Base-by-base conservation (phyloP, 106 monocot genomes). In the Dendrobium nobile region DNA sequence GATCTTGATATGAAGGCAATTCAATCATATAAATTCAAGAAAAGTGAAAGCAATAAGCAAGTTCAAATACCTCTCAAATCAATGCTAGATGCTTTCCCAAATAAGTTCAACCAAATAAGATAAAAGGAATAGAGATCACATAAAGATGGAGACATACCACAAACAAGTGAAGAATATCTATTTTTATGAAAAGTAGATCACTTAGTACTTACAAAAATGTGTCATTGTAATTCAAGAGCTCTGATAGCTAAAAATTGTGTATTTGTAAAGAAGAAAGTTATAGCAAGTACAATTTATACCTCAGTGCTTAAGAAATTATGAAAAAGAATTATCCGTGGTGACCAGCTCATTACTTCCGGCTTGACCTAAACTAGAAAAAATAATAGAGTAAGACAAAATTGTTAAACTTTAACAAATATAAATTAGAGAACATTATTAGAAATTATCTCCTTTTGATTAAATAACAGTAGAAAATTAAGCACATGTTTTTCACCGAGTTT, bases 321-420 rank as follows among this genome's bases (percentile, higher is more conserved):
- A 42, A 94, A 91, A 77, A 94, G 75, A 79, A 89, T 83, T 68
- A 94, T 86, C 65, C 93, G 81, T 17, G 93, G 93, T 19, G 89
- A 87, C 93, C 93, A 94, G 75, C 89, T 94, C 54, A 91, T 77
- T 72, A 94, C 81, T 88, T 91, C 93, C 54, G 91, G 91, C 82
- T 91, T 94, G 47, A 94, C 87, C 93, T 94, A 72, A 54, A 80
- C 56, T 54, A 78, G 68, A 44, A 5, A 80, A 79, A 76, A 77
- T 17, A 41, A 20, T 65, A 79, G 26, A 77, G 56, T 27, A 37
- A 31, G 31, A 55, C 15, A 54, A 17, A 33, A 11, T 8, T 45
- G 18, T 44, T 26, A 75, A 33, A 54, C 33, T 70, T 70, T 16
- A 70, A 70, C 70, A 70, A 70, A 70, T 70, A 31, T 31, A 70